Evolutionary conservation across 176 grass and related monocot genomes (phyloP), one percentile per base, ranked within the genome.

Genomic region (Eleusine indica): DNA sequence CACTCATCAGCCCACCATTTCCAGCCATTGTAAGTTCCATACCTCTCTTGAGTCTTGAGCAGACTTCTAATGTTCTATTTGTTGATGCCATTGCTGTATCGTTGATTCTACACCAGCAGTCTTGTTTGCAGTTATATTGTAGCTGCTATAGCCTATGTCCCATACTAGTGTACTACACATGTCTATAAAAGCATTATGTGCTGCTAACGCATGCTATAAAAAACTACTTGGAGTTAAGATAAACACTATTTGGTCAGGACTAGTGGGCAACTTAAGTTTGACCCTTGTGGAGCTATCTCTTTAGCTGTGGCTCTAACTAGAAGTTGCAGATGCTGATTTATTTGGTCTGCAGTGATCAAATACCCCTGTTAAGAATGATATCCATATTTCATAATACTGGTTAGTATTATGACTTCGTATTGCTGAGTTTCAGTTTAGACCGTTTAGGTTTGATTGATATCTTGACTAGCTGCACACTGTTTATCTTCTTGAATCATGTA

Each of bases 1-100:
- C 86, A 28, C 82, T 95, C 19, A 79, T 95, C 37, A 75, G 17
- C 18, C 71, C 83, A 66, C 90, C 90, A 28, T 86, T 88, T 70
- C 93, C 90, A 0, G 90, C 90, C 76, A 95, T 90, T 29, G 93
- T 95, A 90, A 88, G 88, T 65, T 75, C 5, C 61, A 73, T 39
- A 14, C 42, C 70, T 73, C 35, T 56, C 1, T 75, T 19, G 21
- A 35, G 32, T 35, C 32, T 35, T 35, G 32, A 48, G 14, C 51
- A 51, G 40, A 54, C 40, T 62, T 9, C 48, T 57, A 47, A 13
- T 22, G 4, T 39, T 64, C 41, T 75, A 77, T 30, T 81, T 30
- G n/a, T 84, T 43, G 28, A 41, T 67, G 29, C 62, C 76, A 56
- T 62, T 69, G 10, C 22, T 7, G 13, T 78, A 5, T 78, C 19